phyloP scores from a whole-genome alignment of 106 monocot species.

The Chionographis japonica region DNA sequence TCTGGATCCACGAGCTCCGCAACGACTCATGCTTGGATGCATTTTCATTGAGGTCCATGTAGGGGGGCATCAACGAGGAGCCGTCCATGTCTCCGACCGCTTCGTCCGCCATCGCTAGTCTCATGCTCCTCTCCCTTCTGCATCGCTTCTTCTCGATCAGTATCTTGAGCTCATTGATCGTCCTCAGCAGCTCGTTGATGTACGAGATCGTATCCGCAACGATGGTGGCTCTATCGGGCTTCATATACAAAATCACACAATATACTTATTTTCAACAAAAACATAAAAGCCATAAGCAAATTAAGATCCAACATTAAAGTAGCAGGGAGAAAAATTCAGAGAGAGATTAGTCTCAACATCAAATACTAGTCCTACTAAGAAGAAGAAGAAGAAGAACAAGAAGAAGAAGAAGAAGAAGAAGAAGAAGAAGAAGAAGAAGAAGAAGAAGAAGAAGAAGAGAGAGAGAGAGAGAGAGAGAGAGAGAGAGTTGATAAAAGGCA shows the following conservation, averaged over 20 bases:
- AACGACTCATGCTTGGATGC: constrained; percentile 4
- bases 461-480: no score
- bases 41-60: constrained; percentile 1
- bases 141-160: constrained; percentile 52
- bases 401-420: no score
- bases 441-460: no score
- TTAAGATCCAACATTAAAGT: no score
- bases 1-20: constrained; percentile 77
- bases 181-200: constrained; percentile 75
- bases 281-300: no score
- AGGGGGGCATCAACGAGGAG: constrained; percentile 19
- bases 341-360: no score
- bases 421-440: no score
- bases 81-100: constrained; percentile 28
- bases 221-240: constrained; percentile 79
- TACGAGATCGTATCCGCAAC: constrained; percentile 70
- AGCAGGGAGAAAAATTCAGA: no score
- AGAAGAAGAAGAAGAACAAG: no score
- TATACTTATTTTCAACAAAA: neutral
- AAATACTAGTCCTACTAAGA: no score
- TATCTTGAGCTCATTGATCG: constrained; percentile 57
- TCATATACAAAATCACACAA: neutral
- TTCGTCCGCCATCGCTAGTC: neutral
- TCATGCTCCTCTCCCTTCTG: constrained; percentile 12
- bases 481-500: neutral